Conservation (phyloP, 129 eudicot species). For the Artemisia argyi region DNA sequence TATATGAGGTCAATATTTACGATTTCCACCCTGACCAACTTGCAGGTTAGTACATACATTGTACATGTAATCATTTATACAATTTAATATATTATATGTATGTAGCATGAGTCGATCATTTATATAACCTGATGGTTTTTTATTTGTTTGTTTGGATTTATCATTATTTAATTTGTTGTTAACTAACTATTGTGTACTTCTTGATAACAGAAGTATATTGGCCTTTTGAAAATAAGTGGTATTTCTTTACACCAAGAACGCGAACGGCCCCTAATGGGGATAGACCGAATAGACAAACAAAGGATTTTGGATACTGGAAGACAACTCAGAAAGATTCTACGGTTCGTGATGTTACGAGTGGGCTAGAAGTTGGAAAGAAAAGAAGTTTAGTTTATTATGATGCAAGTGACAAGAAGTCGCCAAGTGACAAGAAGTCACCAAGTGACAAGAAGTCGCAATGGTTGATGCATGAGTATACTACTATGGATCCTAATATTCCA, state of each 20-base stretch:
- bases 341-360: background rate
- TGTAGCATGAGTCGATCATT: background rate
- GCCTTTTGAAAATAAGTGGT: background rate
- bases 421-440: too few species aligned
- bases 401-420: background rate
- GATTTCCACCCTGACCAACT: constrained; percentile 13
- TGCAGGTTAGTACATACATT: background rate
- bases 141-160: background rate
- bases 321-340: background rate
- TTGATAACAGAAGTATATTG: background rate
- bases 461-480: background rate
- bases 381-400: background rate
- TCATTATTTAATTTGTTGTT: background rate
- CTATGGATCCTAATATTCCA: background rate
- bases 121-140: background rate
- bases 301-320: constrained; percentile 19
- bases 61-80: background rate
- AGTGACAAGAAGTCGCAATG: background rate
- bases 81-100: background rate
- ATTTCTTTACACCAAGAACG: constrained; percentile 16
- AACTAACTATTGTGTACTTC: background rate
- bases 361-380: constrained; percentile 11
- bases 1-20: constrained; percentile 24
- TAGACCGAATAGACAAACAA: background rate
- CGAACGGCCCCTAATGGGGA: background rate